Conservation (phyloP, 108 stramenopile species). For the Pseudonitzschia delicatissima region DNA sequence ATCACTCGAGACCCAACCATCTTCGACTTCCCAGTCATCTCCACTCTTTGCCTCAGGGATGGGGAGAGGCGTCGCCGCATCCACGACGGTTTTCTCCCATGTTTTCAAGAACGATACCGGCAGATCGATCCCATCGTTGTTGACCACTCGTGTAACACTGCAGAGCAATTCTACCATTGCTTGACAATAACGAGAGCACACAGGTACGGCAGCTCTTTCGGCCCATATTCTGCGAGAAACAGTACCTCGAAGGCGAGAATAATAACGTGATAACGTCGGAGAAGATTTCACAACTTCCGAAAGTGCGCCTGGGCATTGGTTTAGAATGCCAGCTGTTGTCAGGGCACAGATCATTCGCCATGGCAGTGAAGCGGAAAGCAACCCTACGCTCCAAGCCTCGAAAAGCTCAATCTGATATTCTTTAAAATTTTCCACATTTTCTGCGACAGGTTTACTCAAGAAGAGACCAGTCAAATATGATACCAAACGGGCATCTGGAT, state of each 20-base stretch:
- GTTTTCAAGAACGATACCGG: constrained; percentile 24
- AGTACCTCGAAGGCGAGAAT: constrained; percentile 57
- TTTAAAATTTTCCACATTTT: constrained; percentile 29
- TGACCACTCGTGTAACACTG: constrained; percentile 41
- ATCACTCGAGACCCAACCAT: constrained; percentile 75
- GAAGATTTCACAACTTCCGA: constrained; percentile 29
- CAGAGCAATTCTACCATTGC: constrained; percentile 73
- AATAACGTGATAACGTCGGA: constrained; percentile 49
- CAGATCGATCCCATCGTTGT: not conserved
- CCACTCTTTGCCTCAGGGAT: not conserved
- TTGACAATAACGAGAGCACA: constrained; percentile 82
- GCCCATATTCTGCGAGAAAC: constrained; percentile 75
- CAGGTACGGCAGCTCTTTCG: constrained; percentile 77
- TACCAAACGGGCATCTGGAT: constrained; percentile 72
- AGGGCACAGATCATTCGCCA: constrained; percentile 83
- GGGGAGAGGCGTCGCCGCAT: constrained; percentile 60
- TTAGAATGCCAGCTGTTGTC: constrained; percentile 69
- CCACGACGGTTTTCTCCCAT: constrained; percentile 44
- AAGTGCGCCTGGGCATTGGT: constrained; percentile 48
- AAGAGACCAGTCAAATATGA: constrained; percentile 72
- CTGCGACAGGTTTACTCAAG: constrained; percentile 45
- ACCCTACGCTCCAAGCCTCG: constrained; percentile 80
- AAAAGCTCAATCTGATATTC: constrained; percentile 39
- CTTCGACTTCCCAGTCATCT: constrained; percentile 53
- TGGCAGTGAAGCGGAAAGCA: constrained; percentile 75